phyloP scores from a whole-genome alignment of 1,139 yeast genomes.

The Pichia sp. region DNA sequence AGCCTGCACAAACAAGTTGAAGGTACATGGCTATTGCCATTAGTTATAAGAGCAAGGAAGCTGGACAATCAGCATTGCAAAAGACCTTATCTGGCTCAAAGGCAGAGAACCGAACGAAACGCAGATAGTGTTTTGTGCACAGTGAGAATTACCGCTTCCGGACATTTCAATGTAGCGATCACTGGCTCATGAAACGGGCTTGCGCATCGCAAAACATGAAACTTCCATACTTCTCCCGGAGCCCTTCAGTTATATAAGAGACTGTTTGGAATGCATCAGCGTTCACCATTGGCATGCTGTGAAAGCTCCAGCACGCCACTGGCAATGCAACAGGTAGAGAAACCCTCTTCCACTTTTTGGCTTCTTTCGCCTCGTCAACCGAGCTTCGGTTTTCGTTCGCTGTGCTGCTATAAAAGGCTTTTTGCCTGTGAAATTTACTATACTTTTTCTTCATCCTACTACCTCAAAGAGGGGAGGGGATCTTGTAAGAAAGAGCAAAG shows the following conservation, averaged over 20 bases:
- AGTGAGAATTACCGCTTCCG: constrained; percentile 2
- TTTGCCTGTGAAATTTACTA: neutral
- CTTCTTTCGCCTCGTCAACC: neutral
- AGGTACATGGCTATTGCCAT: no score
- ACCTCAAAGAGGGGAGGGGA: neutral
- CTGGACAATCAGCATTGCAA: no score
- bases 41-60: no score
- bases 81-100: no score
- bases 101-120: no score
- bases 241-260: neutral
- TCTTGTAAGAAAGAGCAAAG: no score
- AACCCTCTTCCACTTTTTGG: neutral
- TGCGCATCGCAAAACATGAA: neutral
- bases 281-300: neutral
- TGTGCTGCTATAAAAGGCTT: neutral
- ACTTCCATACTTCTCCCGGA: neutral
- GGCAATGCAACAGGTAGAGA: neutral
- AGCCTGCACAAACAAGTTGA: no score
- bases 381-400: neutral
- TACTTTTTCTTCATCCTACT: neutral
- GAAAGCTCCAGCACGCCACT: neutral
- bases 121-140: neutral
- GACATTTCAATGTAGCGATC: constrained; percentile 3
- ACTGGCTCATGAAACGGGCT: neutral
- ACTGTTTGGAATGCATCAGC: no score